Base-by-base conservation (phyloP, 495 filamentous ascomycete genomes). In the Amphirosellinia nigrospora region DNA sequence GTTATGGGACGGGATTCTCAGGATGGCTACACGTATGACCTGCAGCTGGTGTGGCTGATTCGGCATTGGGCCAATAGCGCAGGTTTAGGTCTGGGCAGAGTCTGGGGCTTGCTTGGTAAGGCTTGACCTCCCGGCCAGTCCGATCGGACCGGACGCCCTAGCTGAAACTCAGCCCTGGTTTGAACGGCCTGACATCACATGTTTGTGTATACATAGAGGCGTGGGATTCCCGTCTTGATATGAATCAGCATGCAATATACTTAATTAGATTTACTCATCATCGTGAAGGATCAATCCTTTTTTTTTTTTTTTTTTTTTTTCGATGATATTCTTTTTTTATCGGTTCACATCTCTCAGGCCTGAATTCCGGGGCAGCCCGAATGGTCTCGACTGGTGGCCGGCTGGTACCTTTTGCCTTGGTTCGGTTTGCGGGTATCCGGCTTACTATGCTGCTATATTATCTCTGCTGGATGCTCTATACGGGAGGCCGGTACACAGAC, bases 41-140 rank as follows among this genome's bases (percentile, higher is more conserved):
- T 61, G 66, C 56, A 61, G 55, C 50, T 48, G 53, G 53, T 60
- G 53, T 68, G 55, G 55, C 43, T 61, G 66, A 60, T 68, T 60
- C 55, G 56, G 43, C 66, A 60, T 26, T 46, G 39, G 41, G 23
- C 66, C 66, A 69, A 69, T 69, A 28, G 55, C 11, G 15, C 28
- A 13, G 9, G 1, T 39, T 13, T 2, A 53, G 21, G n/a, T 16
- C 30, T 21, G 38, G 60, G 39, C 15, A 0, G 46, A 13, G n/a
- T 16, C 30, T 21, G 38, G 60, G 39, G 59, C 55, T 58, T 62
- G 38, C 21, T 64, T 50, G 55, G 34, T 65, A 34, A 39, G 63
- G 63, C 63, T 21, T 38, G 56, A 32, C 34, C 26, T 62, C 38
- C 66, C 66, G 66, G 66, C 39, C 56, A 53, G 66, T 62, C 66